phyloP scores from a whole-genome alignment of 2,329 filamentous ascomycete species.

The Dothidotthia symphoricarpi region DNA sequence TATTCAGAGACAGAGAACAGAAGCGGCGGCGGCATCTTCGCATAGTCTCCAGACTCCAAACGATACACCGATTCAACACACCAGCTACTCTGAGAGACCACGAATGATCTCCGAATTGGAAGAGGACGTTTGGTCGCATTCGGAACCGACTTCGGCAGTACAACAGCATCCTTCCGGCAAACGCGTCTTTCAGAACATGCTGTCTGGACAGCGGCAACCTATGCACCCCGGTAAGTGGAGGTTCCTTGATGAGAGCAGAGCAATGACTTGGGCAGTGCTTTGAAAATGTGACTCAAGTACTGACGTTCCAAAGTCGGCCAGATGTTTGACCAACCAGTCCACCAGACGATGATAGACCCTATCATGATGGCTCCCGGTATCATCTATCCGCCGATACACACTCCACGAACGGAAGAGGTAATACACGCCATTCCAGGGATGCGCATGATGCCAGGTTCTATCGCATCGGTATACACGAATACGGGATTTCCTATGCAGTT shows the following conservation, averaged over 20 bases:
- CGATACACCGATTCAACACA: slow-evolving; percentile 24
- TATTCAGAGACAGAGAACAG: slow-evolving; percentile 41
- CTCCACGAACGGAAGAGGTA: slow-evolving; percentile 34
- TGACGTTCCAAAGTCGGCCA: too few species aligned
- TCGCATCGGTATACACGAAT: slow-evolving; percentile 31
- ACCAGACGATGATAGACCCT: slow-evolving; percentile 41
- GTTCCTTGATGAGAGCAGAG: background rate
- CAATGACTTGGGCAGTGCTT: background rate
- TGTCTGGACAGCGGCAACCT: slow-evolving; percentile 32
- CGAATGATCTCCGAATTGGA: slow-evolving; percentile 36
- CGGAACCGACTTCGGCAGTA: slow-evolving; percentile 35
- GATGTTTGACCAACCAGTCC: slow-evolving; percentile 31
- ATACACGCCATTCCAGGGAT: slow-evolving; percentile 42
- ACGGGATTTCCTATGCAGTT: slow-evolving; percentile 38
- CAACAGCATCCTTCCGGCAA: slow-evolving; percentile 35
- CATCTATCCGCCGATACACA: too few species aligned
- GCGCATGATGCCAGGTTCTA: slow-evolving; percentile 36
- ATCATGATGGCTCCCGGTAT: slow-evolving; percentile 34
- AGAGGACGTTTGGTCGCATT: slow-evolving; percentile 40
- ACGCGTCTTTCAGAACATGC: slow-evolving; percentile 21
- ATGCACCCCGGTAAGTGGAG: slow-evolving; percentile 27
- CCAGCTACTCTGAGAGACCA: slow-evolving; percentile 27
- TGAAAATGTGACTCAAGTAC: slow-evolving; percentile 8
- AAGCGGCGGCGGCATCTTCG: slow-evolving; percentile 30
- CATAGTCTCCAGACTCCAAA: slow-evolving; percentile 29